Evolutionary conservation across 2,329 filamentous ascomycete genomes (phyloP), one percentile per base, ranked within the genome.

Genomic region (Talaromyces marneffei): DNA sequence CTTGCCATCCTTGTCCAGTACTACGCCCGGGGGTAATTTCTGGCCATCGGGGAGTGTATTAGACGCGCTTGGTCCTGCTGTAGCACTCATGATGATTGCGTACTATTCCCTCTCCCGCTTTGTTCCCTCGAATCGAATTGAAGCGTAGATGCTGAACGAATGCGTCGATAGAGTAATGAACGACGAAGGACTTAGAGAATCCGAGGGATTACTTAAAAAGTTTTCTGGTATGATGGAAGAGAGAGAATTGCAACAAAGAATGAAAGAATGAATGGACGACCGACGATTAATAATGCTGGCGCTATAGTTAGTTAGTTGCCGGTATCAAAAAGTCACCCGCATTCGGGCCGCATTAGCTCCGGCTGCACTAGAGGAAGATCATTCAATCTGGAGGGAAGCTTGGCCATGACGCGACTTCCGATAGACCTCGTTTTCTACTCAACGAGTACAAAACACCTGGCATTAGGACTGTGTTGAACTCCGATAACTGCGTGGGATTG

Each of bases 1-100:
- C 68, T 81, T 81, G 59, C 79, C 79, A 69, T 80, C 77, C 64
- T 79, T 78, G 61, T 75, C 79, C 52, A 81, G 70, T 2, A 80
- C 76, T n/a, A 80, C 75, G n/a, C 78, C 78, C 50, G 76, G 78
- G n/a, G 77, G 75, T 20, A 74, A 65, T 35, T 71, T 71, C 60
- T 72, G 6, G 59, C 35, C 29, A 16, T 31, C 29, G 23, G n/a
- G 37, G 3, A 46, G 46, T 52, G 25, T 48, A 39, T 39, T 58
- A 12, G 60, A 57, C 27, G 35, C 40, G 42, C 44, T 52, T 4
- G 63, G 16, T 42, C 46, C 46, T 42, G 44, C 46, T 18, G 40
- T 35, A 3, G 52, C 44, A 23, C 35, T 58, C 59, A 60, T 61
- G 1, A 1, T 20, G 48, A 20, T 18, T 23, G 10, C 35, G 9